Evolutionary conservation across 257 asterid species (phyloP), one percentile per base, ranked within the genome.

Genomic region (Dorcoceras hygrometricum): DNA sequence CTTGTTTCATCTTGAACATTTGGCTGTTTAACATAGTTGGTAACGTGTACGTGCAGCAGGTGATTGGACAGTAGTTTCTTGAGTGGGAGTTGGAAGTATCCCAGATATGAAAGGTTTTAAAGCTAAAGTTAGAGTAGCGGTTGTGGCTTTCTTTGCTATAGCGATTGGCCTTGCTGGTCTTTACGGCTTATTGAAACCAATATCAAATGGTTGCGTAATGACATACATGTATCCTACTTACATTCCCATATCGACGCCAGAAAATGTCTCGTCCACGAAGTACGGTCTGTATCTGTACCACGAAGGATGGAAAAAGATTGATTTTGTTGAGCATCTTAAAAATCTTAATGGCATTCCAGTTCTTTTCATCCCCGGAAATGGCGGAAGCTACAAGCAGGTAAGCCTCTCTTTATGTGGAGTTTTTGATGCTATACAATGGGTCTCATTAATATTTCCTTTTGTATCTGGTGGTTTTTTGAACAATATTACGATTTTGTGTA

Each of bases 361-460:
- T 79, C 96, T 94, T 68, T 94, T 94, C 57, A 87, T 94, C 68
- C 99, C 99, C 63, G 99, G 99, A 51, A 94, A 94, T 70, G 92
- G 99, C 50, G 99, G 99, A 69, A 94, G 99, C 89, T 88, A 88
- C 89, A 94, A 90, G 77, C 99, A 94, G 99, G 99, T 77, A 76
- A 84, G 86, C 69, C 43, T 57, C 46, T 19, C 60, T 67, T 34
- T 59, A 64, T 63, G 27, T 48, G 63, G 39, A 53, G 31, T 57
- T 66, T n/a, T 48, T 11, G 23, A 18, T 19, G 31, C 7, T 60
- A 55, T 62, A 4, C 26, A n/a, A 9, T 66, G 57, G 20, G n/a
- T 62, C 29, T 54, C 69, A 50, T 34, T 3, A 54, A 26, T 62
- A 12, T 67, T 69, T 46, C 48, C 27, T 26, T 55, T 55, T 58